Percentiles rank a stretch among this genome's conserved stretches.
These are phyloP conservation scores for Lasiosphaeria miniovina DNA, from an alignment of 495 filamentous ascomycete species.

Conservation along the genomic window DNA sequence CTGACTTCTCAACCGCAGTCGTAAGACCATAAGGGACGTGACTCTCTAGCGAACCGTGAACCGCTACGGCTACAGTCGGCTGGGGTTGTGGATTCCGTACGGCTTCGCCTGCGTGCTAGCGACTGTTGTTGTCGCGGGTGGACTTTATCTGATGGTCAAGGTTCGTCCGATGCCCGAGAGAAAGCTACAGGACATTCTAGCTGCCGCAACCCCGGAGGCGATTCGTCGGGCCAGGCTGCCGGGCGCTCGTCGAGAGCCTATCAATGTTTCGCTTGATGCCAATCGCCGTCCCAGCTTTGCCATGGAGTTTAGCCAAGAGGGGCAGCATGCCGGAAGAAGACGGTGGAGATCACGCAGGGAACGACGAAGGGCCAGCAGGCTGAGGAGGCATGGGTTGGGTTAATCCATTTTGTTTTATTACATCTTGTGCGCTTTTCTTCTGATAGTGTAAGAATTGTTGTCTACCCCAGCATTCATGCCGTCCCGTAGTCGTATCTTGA, in stretches of 20 bases:
- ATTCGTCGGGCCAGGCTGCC: neutral
- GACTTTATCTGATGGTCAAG: neutral
- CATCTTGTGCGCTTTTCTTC: neutral
- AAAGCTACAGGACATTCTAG: conserved; percentile 9
- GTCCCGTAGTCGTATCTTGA: neutral
- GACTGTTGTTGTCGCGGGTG: neutral
- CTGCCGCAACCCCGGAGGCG: neutral
- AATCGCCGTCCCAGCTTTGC: neutral
- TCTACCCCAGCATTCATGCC: neutral
- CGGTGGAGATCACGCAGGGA: neutral
- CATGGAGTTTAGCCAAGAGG: neutral
- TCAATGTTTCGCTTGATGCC: neutral
- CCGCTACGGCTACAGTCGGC: conserved; percentile 11
- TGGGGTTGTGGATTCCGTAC: conserved; percentile 11
- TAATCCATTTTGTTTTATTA: neutral
- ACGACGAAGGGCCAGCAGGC: neutral
- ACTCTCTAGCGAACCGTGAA: conserved; percentile 7
- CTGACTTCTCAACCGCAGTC: conserved; percentile 2
- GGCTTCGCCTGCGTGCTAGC: conserved; percentile 5
- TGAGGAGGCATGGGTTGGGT: neutral
- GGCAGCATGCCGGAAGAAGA: neutral
- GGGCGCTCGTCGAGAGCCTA: neutral
- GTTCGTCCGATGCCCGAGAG: conserved; percentile 1
- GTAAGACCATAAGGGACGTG: conserved; percentile 3
- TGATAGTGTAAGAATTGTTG: neutral